phyloP scores from a whole-genome alignment of 2,329 filamentous ascomycete species.

The Pleoardoris graminearum region DNA sequence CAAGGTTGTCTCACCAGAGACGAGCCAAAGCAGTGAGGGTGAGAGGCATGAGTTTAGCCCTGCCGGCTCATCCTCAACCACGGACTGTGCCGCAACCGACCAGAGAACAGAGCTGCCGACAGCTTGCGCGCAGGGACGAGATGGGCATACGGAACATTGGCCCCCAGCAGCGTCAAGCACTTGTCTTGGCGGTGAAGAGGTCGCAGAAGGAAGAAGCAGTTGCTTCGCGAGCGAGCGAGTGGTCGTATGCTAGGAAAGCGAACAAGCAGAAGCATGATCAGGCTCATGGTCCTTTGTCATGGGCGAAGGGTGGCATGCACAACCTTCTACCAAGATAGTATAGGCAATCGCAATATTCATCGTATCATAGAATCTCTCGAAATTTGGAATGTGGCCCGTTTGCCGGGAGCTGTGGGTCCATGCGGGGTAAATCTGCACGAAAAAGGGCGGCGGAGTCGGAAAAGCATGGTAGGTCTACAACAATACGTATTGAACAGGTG shows the following conservation, averaged over 20 bases:
- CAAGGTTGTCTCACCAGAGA: constrained; percentile 2
- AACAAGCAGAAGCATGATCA: constrained; percentile 25
- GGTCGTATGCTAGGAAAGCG: constrained; percentile 18
- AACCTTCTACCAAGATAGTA: constrained; percentile 1
- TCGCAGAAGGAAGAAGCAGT: constrained; percentile 23
- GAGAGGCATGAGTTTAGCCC: background rate
- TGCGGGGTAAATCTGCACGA: too few species aligned
- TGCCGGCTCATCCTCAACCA: constrained; percentile 3
- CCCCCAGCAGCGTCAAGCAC: constrained; percentile 20
- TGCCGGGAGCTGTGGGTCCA: too few species aligned
- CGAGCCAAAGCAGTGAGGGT: constrained; percentile 4
- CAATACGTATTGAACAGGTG: too few species aligned
- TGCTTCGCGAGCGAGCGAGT: constrained; percentile 18
- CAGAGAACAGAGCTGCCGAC: constrained; percentile 9
- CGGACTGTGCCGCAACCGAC: background rate
- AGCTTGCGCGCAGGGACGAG: constrained; percentile 19
- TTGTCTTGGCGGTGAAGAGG: constrained; percentile 24
- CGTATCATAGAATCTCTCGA: background rate
- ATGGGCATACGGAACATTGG: constrained; percentile 20
- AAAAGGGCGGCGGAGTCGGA: background rate
- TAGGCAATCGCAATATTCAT: too few species aligned
- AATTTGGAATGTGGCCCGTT: too few species aligned
- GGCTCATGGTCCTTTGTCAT: background rate
- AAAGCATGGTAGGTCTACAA: background rate
- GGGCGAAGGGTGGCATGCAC: background rate